Percentiles rank a stretch among this genome's conserved stretches.
Conservation (phyloP, 1,139 yeast species). For the Candida tropicalis region DNA sequence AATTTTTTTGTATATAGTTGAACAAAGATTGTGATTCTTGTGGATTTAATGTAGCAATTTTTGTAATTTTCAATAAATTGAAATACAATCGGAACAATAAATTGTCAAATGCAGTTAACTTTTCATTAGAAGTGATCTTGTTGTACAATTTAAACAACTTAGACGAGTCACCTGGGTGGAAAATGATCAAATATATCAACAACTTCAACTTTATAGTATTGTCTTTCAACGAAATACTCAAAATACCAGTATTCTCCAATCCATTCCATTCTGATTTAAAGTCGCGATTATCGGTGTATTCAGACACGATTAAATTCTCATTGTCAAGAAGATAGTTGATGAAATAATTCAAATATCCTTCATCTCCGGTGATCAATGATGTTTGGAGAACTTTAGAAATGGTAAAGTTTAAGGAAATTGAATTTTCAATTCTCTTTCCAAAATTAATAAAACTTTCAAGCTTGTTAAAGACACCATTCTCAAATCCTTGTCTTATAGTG, state of each 20-base stretch:
- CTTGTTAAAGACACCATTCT: slow-evolving; percentile 59
- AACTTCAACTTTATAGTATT: slow-evolving; percentile 21
- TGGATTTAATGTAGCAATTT: slow-evolving; percentile 20
- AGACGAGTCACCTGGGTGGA: slow-evolving; percentile 18
- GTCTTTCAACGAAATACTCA: slow-evolving; percentile 16
- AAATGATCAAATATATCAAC: slow-evolving; percentile 29
- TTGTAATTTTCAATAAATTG: slow-evolving; percentile 29
- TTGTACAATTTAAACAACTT: slow-evolving; percentile 29
- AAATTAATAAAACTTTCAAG: slow-evolving; percentile 62
- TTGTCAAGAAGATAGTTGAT: slow-evolving; percentile 18
- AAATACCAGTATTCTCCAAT: slow-evolving; percentile 21
- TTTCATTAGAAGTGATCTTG: slow-evolving; percentile 23
- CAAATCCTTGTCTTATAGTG: slow-evolving; percentile 53
- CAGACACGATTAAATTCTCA: slow-evolving; percentile 15
- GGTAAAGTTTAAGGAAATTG: slow-evolving; percentile 39
- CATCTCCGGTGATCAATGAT: slow-evolving; percentile 38
- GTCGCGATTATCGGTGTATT: slow-evolving; percentile 52
- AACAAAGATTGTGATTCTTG: slow-evolving; percentile 30
- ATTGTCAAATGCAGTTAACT: slow-evolving; percentile 21
- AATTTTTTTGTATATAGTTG: slow-evolving; percentile 35
- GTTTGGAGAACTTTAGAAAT: slow-evolving; percentile 38
- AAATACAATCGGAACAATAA: slow-evolving; percentile 29
- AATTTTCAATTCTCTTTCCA: slow-evolving; percentile 40
- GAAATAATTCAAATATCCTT: slow-evolving; percentile 34
- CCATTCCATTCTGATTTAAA: slow-evolving; percentile 50